Conservation (phyloP, 1,139 yeast genomes). For the Nematodospora anomalae region DNA sequence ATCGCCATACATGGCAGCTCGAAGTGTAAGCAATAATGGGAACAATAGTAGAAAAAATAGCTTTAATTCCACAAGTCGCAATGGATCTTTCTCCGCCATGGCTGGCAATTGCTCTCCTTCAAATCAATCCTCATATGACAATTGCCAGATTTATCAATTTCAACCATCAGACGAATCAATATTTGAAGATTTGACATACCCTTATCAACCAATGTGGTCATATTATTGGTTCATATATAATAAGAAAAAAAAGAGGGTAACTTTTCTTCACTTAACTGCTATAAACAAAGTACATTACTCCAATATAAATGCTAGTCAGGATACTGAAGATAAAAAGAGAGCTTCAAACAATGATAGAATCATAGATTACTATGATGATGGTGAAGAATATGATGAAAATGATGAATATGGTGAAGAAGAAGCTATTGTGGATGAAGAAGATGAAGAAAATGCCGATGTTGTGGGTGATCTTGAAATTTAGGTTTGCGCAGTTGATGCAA, state of each 20-base stretch:
- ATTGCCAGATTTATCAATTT: constrained; percentile 75
- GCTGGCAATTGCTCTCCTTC: constrained; percentile 18
- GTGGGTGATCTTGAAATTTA: constrained; percentile 40
- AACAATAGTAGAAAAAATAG: constrained; percentile 30
- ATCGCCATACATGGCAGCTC: constrained; percentile 20
- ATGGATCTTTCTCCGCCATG: constrained; percentile 11
- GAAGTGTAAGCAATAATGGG: constrained; percentile 11
- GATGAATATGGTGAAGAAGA: constrained; percentile 30
- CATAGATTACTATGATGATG: constrained; percentile 18
- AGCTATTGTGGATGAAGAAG: constrained; percentile 26
- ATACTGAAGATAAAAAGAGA: not conserved
- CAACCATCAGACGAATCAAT: constrained; percentile 79
- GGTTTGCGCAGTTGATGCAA: constrained; percentile 3
- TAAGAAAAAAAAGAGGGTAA: constrained; percentile 87
- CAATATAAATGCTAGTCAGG: constrained; percentile 25
- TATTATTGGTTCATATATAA: constrained; percentile 91
- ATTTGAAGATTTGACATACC: constrained; percentile 63
- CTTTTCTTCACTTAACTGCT: constrained; percentile 65
- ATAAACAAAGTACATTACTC: constrained; percentile 44
- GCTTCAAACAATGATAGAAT: constrained; percentile 10
- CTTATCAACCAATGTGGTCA: constrained; percentile 84
- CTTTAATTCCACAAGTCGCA: constrained; percentile 12
- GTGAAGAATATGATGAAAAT: constrained; percentile 20
- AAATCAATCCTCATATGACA: constrained; percentile 30
- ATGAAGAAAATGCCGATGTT: constrained; percentile 32